A percentile compares a stretch with the other conserved stretches of the same genome.
phyloP scores from a whole-genome alignment of 1,284 basidiomycete species.

The Apiotrichum laibachii region DNA sequence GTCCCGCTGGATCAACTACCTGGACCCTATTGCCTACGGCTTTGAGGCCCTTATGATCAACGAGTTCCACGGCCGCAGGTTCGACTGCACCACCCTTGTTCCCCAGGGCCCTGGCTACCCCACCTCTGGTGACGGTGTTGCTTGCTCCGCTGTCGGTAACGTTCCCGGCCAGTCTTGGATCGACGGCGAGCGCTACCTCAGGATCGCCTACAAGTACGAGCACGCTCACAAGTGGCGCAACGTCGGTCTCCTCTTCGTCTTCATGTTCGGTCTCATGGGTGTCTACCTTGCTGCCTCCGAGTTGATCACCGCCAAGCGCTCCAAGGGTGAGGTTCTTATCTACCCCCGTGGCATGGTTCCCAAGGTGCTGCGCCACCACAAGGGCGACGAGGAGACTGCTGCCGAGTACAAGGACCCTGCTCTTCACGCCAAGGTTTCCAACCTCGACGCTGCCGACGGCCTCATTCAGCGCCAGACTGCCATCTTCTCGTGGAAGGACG shows the following conservation, averaged over 20 bases:
- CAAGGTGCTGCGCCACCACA: constrained; percentile 27
- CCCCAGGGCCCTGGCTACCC: constrained; percentile 50
- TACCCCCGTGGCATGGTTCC: constrained; percentile 54
- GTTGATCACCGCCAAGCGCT: constrained; percentile 53
- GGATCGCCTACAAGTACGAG: constrained; percentile 62
- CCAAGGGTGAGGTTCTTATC: constrained; percentile 57
- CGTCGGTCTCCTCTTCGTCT: constrained; percentile 59
- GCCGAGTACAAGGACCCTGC: constrained; percentile 26
- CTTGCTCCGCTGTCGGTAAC: constrained; percentile 54
- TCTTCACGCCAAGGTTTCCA: neutral
- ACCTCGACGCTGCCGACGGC: constrained; percentile 25
- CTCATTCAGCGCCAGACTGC: constrained; percentile 51
- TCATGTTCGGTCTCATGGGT: constrained; percentile 56
- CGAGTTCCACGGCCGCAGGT: constrained; percentile 52
- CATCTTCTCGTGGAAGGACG: constrained; percentile 53
- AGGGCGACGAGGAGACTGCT: constrained; percentile 24
- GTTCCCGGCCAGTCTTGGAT: constrained; percentile 48
- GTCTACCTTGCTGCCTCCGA: constrained; percentile 60
- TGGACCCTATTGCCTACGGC: constrained; percentile 53
- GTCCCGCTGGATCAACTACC: constrained; percentile 56
- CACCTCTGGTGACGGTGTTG: constrained; percentile 32
- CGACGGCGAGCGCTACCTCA: constrained; percentile 58
- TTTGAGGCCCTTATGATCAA: constrained; percentile 55
- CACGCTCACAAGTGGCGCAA: constrained; percentile 63
- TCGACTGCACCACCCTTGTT: constrained; percentile 46